A percentile compares a stretch with the other conserved stretches of the same genome.
Conservation (phyloP, 192 early-diverging fungal species). For the Coemansia sp. region DNA sequence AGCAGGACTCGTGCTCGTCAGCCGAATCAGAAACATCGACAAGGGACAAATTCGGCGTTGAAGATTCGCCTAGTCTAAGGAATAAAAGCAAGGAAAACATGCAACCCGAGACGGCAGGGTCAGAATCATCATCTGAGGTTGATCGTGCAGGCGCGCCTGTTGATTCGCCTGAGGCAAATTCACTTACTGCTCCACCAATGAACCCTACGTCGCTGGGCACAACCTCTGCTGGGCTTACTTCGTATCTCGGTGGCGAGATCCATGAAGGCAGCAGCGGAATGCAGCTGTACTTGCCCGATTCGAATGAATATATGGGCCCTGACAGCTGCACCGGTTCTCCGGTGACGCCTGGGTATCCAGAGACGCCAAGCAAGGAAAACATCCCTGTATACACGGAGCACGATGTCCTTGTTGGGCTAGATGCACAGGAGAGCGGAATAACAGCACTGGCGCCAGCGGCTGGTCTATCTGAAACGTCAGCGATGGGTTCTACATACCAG, state of each 20-base stretch:
- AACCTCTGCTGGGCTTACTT: background rate
- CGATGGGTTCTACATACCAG: background rate
- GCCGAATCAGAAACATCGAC: background rate
- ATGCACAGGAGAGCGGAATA: background rate
- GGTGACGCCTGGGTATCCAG: slow-evolving; percentile 26
- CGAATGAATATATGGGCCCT: slow-evolving; percentile 18
- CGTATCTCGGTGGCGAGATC: slow-evolving; percentile 7
- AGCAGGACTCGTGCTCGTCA: slow-evolving; percentile 8
- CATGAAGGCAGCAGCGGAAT: slow-evolving; percentile 9
- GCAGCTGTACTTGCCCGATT: slow-evolving; percentile 35
- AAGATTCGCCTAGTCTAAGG: background rate
- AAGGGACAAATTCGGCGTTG: slow-evolving; percentile 3
- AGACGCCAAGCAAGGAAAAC: slow-evolving; percentile 55
- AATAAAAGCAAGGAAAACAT: background rate
- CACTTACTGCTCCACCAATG: slow-evolving; percentile 53
- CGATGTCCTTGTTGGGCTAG: slow-evolving; percentile 6
- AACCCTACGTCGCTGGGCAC: slow-evolving; percentile 39
- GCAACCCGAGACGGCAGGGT: background rate
- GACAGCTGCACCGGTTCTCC: slow-evolving; percentile 40
- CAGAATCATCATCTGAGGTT: background rate
- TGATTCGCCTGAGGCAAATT: slow-evolving; percentile 30
- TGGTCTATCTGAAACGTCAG: background rate
- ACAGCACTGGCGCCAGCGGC: background rate
- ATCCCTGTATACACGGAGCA: slow-evolving; percentile 37
- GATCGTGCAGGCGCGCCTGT: slow-evolving; percentile 20